These are phyloP conservation scores for Microthyrium microscopicum DNA, from an alignment of 2,329 filamentous ascomycete genomes.

Conservation along the genomic window DNA sequence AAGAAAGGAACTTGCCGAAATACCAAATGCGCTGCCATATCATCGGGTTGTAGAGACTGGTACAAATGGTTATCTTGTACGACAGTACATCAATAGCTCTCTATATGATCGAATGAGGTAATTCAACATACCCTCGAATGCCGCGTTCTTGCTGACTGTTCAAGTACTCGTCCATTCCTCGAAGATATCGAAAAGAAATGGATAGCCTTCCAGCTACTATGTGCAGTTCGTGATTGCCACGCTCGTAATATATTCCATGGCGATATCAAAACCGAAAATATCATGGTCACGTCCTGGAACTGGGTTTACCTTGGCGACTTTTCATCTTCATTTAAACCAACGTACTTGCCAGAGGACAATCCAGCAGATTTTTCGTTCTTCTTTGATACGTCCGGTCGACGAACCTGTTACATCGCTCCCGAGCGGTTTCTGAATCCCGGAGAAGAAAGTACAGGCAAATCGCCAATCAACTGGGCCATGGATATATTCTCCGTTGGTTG, in stretches of 20 bases:
- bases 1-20: slow-evolving; percentile 57
- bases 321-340: slow-evolving; percentile 86
- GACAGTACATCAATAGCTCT: slow-evolving; percentile 91
- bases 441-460: slow-evolving; percentile 46
- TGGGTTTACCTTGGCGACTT: slow-evolving; percentile 98
- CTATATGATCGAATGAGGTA: slow-evolving; percentile 79
- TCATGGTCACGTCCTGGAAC: slow-evolving; percentile 96
- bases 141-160: slow-evolving; percentile 13
- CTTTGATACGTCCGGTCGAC: slow-evolving; percentile 79
- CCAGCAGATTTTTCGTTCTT: slow-evolving; percentile 96
- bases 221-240: slow-evolving; percentile 83
- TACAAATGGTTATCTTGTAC: slow-evolving; percentile 79
- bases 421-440: slow-evolving; percentile 71
- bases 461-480: slow-evolving; percentile 76
- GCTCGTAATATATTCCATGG: slow-evolving; percentile 80
- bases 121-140: background rate
- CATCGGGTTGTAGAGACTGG: slow-evolving; percentile 84
- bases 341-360: slow-evolving; percentile 87
- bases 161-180: slow-evolving; percentile 80
- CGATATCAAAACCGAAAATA: slow-evolving; percentile 96
- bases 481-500: slow-evolving; percentile 95
- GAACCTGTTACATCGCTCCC: slow-evolving; percentile 89
- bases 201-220: slow-evolving; percentile 90
- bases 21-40: slow-evolving; percentile 83
- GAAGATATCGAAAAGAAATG: slow-evolving; percentile 99